phyloP scores from a whole-genome alignment of 768 basidiomycete species.

The Boletus pseudopeckii region DNA sequence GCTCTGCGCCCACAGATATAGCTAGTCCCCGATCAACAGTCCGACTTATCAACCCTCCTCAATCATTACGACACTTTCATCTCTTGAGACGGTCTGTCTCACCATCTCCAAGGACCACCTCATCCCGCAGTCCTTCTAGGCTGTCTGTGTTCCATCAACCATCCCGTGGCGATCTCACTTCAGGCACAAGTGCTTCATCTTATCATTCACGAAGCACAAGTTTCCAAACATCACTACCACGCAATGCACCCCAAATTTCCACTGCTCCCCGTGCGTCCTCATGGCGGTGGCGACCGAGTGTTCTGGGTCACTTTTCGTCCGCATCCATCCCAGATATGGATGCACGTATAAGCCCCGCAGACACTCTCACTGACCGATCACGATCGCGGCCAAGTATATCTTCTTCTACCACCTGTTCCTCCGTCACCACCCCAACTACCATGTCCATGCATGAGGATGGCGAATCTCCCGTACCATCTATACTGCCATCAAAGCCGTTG shows the following conservation, averaged over 20 bases:
- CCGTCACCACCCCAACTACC: constrained; percentile 38
- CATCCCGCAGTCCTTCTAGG: constrained; percentile 36
- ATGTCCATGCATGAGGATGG: constrained; percentile 39
- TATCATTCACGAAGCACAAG: constrained; percentile 51
- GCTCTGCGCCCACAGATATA: constrained; percentile 21
- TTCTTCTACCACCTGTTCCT: constrained; percentile 53
- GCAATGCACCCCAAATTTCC: constrained; percentile 2
- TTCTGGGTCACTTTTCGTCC: constrained; percentile 61
- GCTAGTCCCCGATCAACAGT: constrained; percentile 32
- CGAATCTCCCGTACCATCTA: constrained; percentile 39
- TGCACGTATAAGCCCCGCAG: constrained; percentile 41
- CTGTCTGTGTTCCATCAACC: constrained; percentile 43
- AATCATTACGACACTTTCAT: constrained; percentile 40
- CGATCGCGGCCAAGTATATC: constrained; percentile 61
- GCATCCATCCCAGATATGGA: constrained; percentile 44
- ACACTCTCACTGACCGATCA: constrained; percentile 40
- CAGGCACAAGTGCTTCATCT: constrained; percentile 26
- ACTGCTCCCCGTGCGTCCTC: constrained; percentile 18
- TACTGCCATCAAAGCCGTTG: constrained; percentile 31
- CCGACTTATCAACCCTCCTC: constrained; percentile 35
- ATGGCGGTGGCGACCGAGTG: constrained; percentile 60
- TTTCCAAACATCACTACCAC: constrained; percentile 40
- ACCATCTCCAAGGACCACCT: constrained; percentile 37
- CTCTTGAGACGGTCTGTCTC: constrained; percentile 42
- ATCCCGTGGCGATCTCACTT: constrained; percentile 25